Conservation (phyloP, 2,329 filamentous ascomycete genomes). For the Xylaria digitata region DNA sequence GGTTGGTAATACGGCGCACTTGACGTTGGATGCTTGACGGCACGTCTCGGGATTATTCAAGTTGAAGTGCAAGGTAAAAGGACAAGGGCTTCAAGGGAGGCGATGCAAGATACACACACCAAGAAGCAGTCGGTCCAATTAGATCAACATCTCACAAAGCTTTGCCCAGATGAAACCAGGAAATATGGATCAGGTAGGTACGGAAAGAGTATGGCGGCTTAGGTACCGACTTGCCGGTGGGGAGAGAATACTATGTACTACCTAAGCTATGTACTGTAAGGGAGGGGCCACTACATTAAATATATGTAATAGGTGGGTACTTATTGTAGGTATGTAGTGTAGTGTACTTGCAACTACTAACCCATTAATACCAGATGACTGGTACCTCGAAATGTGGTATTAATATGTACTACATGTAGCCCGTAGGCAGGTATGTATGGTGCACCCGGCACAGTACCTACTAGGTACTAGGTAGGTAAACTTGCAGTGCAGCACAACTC, state of each 20-base stretch:
- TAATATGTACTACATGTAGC: no score
- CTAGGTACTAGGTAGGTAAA: background rate
- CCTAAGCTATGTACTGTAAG: no score
- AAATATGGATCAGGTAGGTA: slow-evolving; percentile 6
- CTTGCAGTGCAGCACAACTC: slow-evolving; percentile 2
- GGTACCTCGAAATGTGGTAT: no score
- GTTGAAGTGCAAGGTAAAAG: background rate
- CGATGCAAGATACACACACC: slow-evolving; percentile 17
- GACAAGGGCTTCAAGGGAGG: slow-evolving; percentile 6
- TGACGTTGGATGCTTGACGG: slow-evolving; percentile 13
- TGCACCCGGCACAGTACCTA: background rate
- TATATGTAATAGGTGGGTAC: background rate
- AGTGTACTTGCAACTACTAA: no score
- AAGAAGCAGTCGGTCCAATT: slow-evolving; percentile 15
- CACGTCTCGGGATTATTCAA: slow-evolving; percentile 11
- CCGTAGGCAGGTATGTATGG: no score
- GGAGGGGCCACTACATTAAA: background rate
- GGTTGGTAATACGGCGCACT: background rate
- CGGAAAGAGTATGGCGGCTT: slow-evolving; percentile 20
- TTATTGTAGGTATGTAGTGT: no score
- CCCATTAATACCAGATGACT: no score
- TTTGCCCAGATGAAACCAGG: slow-evolving; percentile 1
- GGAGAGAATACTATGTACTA: background rate
- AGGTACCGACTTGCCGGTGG: slow-evolving; percentile 2
- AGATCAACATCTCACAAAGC: slow-evolving; percentile 5